Evolutionary conservation across 768 basidiomycete species (phyloP).

Genomic region (Guyanaporus albipodus): DNA sequence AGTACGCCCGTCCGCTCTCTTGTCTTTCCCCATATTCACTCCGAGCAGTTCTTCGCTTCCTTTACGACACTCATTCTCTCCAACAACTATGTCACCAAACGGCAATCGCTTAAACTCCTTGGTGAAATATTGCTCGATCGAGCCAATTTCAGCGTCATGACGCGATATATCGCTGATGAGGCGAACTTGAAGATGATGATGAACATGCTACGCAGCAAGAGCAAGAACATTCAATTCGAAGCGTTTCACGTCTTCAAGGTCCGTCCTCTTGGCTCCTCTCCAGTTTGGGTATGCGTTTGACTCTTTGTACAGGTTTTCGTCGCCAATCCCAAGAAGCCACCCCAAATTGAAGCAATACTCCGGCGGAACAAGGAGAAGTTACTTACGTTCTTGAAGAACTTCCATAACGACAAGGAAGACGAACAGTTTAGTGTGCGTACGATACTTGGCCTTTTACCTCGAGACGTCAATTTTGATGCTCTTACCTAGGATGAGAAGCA

Average conservation of each 20-base stretch:
- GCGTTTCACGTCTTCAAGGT: constrained; percentile 99
- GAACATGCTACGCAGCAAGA: constrained; percentile 97
- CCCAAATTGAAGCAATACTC: constrained; percentile 88
- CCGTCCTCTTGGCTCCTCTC: constrained; percentile 14
- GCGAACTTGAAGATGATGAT: constrained; percentile 99
- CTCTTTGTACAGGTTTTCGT: constrained; percentile 74
- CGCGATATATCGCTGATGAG: constrained; percentile 91
- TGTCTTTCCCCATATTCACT: neutral
- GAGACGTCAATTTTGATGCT: neutral
- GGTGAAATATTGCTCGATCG: constrained; percentile 98
- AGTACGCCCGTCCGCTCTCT: constrained; percentile 42
- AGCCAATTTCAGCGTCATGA: constrained; percentile 99
- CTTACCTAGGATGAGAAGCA: constrained; percentile 80
- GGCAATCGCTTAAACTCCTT: constrained; percentile 95
- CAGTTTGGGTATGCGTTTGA: neutral
- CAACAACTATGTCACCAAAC: constrained; percentile 98
- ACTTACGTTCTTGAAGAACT: constrained; percentile 80
- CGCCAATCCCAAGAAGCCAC: constrained; percentile 98
- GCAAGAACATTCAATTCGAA: constrained; percentile 99
- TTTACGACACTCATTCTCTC: constrained; percentile 93
- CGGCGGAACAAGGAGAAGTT: constrained; percentile 93
- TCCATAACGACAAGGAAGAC: constrained; percentile 99
- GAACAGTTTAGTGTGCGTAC: constrained; percentile 84
- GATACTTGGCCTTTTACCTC: neutral
- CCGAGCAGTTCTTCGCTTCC: constrained; percentile 83